Evolutionary conservation across 2,329 filamentous ascomycete species (phyloP).

Genomic region (Neoascochyta sp.): DNA sequence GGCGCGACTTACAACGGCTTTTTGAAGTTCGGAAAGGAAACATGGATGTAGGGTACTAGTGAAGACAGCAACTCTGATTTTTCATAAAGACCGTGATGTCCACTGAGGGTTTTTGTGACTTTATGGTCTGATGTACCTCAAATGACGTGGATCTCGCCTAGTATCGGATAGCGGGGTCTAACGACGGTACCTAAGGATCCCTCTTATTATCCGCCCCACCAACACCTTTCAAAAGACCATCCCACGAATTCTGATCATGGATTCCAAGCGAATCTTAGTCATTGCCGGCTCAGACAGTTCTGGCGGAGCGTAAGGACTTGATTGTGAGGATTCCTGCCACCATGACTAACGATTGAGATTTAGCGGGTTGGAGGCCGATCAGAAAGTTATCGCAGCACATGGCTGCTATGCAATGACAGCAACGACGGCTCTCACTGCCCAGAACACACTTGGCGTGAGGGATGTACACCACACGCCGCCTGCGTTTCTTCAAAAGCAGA

Average conservation of each 20-base stretch:
- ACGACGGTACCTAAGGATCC: slow-evolving; percentile 8
- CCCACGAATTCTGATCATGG: background rate
- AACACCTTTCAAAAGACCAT: background rate
- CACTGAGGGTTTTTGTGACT: too few species aligned
- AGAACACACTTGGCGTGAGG: slow-evolving; percentile 82
- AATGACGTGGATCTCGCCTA: slow-evolving; percentile 27
- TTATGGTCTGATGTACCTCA: too few species aligned
- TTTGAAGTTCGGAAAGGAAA: too few species aligned
- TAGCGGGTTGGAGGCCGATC: slow-evolving; percentile 91
- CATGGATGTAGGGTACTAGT: too few species aligned
- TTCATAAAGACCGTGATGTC: too few species aligned
- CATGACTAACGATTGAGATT: slow-evolving; percentile 14
- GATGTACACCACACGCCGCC: slow-evolving; percentile 77
- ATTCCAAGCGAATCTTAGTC: slow-evolving; percentile 67
- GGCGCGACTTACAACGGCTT: too few species aligned
- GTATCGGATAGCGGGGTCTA: slow-evolving; percentile 23
- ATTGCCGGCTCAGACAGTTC: slow-evolving; percentile 90
- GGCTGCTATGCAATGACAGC: slow-evolving; percentile 95
- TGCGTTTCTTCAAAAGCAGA: slow-evolving; percentile 76
- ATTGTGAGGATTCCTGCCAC: slow-evolving; percentile 34
- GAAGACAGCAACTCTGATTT: too few species aligned
- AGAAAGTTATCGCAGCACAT: slow-evolving; percentile 90
- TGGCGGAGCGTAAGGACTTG: slow-evolving; percentile 83
- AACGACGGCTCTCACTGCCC: slow-evolving; percentile 91
- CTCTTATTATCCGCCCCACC: too few species aligned